Percentiles rank a stretch among this genome's conserved stretches.
Evolutionary conservation across 176 grass and related monocot genomes (phyloP).

Genomic region (Pontederia crassipes): DNA sequence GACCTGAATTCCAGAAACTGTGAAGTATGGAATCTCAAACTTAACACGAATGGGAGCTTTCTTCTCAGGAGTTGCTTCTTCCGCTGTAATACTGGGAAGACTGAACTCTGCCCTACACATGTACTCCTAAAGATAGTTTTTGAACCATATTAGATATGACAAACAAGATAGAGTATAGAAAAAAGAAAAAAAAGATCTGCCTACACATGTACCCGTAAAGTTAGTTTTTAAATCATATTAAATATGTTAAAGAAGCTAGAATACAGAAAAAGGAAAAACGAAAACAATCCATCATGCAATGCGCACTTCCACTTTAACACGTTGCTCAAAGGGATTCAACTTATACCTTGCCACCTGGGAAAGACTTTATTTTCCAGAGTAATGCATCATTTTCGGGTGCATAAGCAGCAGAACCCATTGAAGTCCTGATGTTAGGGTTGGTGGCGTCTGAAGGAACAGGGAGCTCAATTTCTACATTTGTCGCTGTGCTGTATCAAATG

Average conservation of each 20-base stretch:
- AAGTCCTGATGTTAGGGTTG: constrained; percentile 89
- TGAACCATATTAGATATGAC: background rate
- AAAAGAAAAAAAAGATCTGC: background rate
- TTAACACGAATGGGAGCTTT: constrained; percentile 90
- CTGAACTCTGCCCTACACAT: constrained; percentile 95
- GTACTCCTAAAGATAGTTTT: constrained; percentile 50
- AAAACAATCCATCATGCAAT: too few species aligned
- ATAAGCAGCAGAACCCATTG: constrained; percentile 94
- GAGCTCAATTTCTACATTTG: constrained; percentile 97
- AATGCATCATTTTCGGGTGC: constrained; percentile 88
- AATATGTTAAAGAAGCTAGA: too few species aligned
- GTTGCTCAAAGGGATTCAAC: background rate
- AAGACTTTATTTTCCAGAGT: constrained; percentile 98
- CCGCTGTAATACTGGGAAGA: constrained; percentile 89
- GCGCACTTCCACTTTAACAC: background rate
- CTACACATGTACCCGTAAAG: too few species aligned
- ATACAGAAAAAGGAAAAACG: too few species aligned
- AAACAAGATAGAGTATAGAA: background rate
- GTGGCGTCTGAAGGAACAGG: constrained; percentile 89
- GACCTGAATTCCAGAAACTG: constrained; percentile 92
- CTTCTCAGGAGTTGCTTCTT: constrained; percentile 74
- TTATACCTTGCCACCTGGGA: constrained; percentile 90
- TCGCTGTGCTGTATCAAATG: constrained; percentile 71
- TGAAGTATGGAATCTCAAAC: constrained; percentile 99
- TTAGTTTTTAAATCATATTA: too few species aligned